A percentile compares a stretch with the other conserved stretches of the same genome.
phyloP scores from a whole-genome alignment of 345 rosid genomes.

The Brassica nigra region DNA sequence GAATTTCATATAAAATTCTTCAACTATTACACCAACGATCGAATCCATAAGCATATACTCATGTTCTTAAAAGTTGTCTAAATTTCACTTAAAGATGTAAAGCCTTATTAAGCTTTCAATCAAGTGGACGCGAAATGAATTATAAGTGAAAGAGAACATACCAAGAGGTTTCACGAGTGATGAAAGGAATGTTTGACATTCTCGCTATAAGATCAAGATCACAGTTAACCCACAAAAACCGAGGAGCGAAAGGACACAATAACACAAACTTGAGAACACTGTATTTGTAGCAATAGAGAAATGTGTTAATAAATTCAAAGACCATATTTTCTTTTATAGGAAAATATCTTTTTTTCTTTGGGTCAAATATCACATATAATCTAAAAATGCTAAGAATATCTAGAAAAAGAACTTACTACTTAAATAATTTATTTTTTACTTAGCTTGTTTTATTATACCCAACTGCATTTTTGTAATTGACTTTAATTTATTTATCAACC shows the following conservation, averaged over 20 bases:
- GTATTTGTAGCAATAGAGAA: not conserved
- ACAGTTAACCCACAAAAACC: not conserved
- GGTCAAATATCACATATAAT: not conserved
- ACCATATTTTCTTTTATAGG: not conserved
- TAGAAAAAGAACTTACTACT: not conserved
- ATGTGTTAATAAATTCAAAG: not conserved
- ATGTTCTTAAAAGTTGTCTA: not conserved
- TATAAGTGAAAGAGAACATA: conserved; percentile 39
- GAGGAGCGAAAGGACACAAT: not conserved
- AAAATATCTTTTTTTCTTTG: not conserved
- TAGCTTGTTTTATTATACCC: not conserved
- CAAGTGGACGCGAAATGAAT: not conserved
- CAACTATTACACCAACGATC: not conserved
- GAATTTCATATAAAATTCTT: not conserved
- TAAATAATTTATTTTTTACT: not conserved
- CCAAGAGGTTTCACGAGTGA: conserved; percentile 78
- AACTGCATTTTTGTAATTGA: not conserved
- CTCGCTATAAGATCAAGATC: conserved; percentile 40
- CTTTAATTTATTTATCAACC: not conserved
- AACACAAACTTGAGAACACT: not conserved
- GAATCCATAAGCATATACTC: not conserved
- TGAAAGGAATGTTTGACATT: conserved; percentile 92
- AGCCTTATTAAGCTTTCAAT: not conserved
- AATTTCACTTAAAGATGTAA: not conserved
- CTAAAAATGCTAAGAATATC: not conserved